Conservation (phyloP, 1,284 basidiomycete genomes). For the Athelia sp. region DNA sequence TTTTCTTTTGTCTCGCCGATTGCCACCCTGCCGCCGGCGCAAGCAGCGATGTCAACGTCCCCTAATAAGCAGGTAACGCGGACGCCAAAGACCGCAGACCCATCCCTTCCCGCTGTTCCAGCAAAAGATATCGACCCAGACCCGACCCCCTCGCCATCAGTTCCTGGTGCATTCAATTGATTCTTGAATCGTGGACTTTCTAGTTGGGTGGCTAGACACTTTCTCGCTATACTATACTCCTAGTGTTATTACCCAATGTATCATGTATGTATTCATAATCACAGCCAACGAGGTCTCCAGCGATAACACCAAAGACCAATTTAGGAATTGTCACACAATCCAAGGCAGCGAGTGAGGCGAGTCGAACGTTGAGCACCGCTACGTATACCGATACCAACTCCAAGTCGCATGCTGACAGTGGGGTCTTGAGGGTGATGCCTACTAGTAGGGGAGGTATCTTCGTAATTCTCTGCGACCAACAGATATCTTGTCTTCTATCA, state of each 20-base stretch:
- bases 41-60: not conserved
- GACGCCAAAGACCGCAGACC: not conserved
- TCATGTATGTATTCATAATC: too few relatives aligned
- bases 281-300: too few relatives aligned
- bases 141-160: not conserved
- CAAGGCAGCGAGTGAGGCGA: too few relatives aligned
- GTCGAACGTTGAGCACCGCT: too few relatives aligned
- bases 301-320: too few relatives aligned
- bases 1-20: not conserved
- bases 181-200: not conserved
- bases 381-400: too few relatives aligned
- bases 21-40: not conserved
- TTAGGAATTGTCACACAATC: too few relatives aligned
- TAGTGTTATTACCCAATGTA: too few relatives aligned
- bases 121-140: not conserved
- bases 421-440: too few relatives aligned
- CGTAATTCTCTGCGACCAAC: constrained; percentile 49
- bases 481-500: constrained; percentile 47
- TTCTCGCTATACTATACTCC: not conserved
- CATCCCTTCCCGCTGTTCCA: not conserved
- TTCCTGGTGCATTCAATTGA: not conserved
- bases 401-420: too few relatives aligned
- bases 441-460: constrained; percentile 31
- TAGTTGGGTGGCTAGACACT: not conserved
- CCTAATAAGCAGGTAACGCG: not conserved